These are phyloP conservation scores for Clitocybe nebularis DNA, from an alignment of 1,284 basidiomycete species.

Conservation along the genomic window DNA sequence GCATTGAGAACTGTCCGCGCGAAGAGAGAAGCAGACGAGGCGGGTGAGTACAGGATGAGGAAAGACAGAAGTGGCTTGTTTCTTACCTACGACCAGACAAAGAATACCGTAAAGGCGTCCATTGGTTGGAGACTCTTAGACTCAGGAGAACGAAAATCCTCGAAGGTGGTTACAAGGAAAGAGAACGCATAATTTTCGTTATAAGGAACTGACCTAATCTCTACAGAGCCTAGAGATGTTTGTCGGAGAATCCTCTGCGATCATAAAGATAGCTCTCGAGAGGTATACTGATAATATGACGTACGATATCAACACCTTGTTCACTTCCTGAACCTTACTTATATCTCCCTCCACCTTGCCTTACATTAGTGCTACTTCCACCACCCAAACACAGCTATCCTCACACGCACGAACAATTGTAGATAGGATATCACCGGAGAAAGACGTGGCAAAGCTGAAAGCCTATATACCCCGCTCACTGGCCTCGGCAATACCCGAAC, in stretches of 20 bases:
- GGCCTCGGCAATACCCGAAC: slow-evolving; percentile 59
- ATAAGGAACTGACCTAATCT: background rate
- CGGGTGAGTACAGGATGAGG: slow-evolving; percentile 48
- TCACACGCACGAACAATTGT: slow-evolving; percentile 54
- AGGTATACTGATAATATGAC: slow-evolving; percentile 76
- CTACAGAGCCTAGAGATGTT: slow-evolving; percentile 76
- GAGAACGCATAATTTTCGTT: slow-evolving; percentile 11
- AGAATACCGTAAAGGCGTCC: slow-evolving; percentile 88
- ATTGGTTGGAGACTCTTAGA: slow-evolving; percentile 91
- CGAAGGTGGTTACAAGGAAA: slow-evolving; percentile 74
- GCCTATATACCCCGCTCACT: slow-evolving; percentile 56
- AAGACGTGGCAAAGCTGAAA: slow-evolving; percentile 59
- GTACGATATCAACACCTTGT: slow-evolving; percentile 37
- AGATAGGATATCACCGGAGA: slow-evolving; percentile 64
- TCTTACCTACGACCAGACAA: slow-evolving; percentile 80
- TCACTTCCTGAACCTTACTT: no score
- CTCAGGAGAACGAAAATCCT: slow-evolving; percentile 80
- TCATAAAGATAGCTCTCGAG: slow-evolving; percentile 62
- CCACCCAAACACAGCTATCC: slow-evolving; percentile 67
- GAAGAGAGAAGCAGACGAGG: slow-evolving; percentile 90
- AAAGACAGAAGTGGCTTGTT: slow-evolving; percentile 1
- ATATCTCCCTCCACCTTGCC: slow-evolving; percentile 2
- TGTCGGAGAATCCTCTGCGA: slow-evolving; percentile 67
- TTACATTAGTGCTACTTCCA: slow-evolving; percentile 55
- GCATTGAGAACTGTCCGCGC: slow-evolving; percentile 73